phyloP scores from a whole-genome alignment of 352 stramenopile species.

The Phytophthora meadii region DNA sequence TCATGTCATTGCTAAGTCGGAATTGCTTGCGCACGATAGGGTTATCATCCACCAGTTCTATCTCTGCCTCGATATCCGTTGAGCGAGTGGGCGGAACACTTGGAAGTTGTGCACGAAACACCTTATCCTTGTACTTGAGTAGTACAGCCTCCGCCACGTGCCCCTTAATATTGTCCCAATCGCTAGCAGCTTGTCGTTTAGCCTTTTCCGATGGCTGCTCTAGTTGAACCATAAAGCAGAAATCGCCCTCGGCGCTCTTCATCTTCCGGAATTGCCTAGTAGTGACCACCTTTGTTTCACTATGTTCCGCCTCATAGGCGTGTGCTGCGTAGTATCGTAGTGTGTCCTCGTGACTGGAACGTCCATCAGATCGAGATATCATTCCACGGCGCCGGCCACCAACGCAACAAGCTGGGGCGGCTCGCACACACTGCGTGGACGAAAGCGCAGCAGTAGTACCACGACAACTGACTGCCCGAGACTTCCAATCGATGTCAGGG shows the following conservation, averaged over 20 bases:
- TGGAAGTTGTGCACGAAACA: neutral
- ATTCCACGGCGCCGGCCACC: neutral
- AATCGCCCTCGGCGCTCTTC: neutral
- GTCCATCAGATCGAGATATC: neutral
- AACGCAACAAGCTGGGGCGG: neutral
- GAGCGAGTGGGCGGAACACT: neutral
- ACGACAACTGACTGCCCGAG: neutral
- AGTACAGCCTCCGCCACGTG: neutral
- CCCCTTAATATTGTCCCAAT: neutral
- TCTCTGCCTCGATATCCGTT: neutral
- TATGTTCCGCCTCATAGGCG: neutral
- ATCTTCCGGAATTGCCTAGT: neutral
- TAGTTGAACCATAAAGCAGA: neutral
- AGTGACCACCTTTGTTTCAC: neutral
- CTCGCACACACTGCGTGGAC: neutral
- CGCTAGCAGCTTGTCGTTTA: neutral
- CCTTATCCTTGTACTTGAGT: neutral
- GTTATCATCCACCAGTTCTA: neutral
- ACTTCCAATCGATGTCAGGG: neutral
- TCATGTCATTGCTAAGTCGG: neutral
- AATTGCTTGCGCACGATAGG: neutral
- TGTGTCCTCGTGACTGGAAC: neutral
- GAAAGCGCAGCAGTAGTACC: neutral
- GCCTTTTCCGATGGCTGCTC: neutral
- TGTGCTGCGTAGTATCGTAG: neutral